A percentile compares a stretch with the other conserved stretches of the same genome.
Evolutionary conservation across 345 rosid species (phyloP).

Genomic region (Cardamine resedifolia): DNA sequence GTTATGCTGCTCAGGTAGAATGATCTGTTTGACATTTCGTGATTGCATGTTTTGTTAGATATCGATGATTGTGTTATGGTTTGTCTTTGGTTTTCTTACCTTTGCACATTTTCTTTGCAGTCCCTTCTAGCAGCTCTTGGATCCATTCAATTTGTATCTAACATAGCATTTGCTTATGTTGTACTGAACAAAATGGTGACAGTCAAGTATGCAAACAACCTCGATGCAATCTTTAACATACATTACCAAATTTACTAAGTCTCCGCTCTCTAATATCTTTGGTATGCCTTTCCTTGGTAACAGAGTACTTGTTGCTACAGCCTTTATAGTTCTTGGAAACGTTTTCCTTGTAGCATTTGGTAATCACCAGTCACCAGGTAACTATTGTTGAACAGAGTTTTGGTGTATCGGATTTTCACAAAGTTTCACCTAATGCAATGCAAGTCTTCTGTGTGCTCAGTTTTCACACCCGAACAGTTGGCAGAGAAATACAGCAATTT

Average conservation of each 20-base stretch:
- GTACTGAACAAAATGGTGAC: conserved; percentile 88
- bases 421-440: conserved; percentile 1
- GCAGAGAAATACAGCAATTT: conserved; percentile 90
- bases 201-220: conserved; percentile 70
- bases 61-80: neutral
- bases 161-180: conserved; percentile 94
- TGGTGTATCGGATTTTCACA: conserved; percentile 4
- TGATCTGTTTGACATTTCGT: conserved; percentile 11
- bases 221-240: neutral
- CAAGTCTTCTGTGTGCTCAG: conserved; percentile 45
- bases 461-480: conserved; percentile 93
- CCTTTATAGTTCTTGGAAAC: conserved; percentile 94
- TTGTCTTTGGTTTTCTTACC: conserved; percentile 3
- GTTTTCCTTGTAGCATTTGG: conserved; percentile 95
- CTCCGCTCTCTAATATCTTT: conserved; percentile 8
- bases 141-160: conserved; percentile 92
- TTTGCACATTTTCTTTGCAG: conserved; percentile 47
- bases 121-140: conserved; percentile 99
- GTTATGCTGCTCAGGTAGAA: conserved; percentile 99
- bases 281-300: conserved; percentile 25
- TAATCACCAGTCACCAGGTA: conserved; percentile 99
- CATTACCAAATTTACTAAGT: neutral
- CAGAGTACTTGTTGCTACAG: conserved; percentile 92
- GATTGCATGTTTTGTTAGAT: conserved; percentile 4
- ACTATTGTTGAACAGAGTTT: neutral